Evolutionary conservation across 495 filamentous ascomycete species (phyloP).

Genomic region (Astrocystis sublimbata): DNA sequence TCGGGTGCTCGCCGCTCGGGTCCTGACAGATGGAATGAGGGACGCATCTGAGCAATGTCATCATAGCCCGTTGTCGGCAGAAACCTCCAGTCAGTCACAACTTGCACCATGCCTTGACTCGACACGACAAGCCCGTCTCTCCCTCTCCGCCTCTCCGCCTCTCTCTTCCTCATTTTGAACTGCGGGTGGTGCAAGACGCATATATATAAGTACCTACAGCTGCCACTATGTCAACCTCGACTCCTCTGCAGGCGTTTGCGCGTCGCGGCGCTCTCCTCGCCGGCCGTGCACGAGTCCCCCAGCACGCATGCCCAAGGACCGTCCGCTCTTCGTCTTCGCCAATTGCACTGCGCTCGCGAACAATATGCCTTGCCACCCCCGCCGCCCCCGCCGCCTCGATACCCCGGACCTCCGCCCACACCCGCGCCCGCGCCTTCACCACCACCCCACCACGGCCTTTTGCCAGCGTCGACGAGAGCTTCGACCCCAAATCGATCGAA

Average conservation of each 20-base stretch:
- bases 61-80: conserved; percentile 12
- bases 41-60: too few species aligned
- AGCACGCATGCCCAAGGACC: conserved; percentile 12
- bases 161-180: background rate
- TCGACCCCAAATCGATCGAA: conserved; percentile 73
- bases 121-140: background rate
- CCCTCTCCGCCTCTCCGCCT: background rate
- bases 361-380: conserved; percentile 17
- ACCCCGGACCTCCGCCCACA: conserved; percentile 17
- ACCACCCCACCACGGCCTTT: conserved; percentile 23
- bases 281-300: conserved; percentile 15
- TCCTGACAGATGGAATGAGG: background rate
- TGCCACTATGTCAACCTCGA: conserved; percentile 25
- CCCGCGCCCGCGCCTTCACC: conserved; percentile 25
- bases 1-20: too few species aligned
- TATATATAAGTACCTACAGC: background rate
- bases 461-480: conserved; percentile 54
- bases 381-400: background rate
- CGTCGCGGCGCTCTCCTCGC: conserved; percentile 23
- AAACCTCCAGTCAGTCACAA: background rate
- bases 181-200: background rate
- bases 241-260: conserved; percentile 23
- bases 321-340: conserved; percentile 24
- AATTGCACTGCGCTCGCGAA: conserved; percentile 5
- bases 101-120: background rate